These are phyloP conservation scores for Leishmania gerbilli DNA, from an alignment of 208 protist genomes.

Conservation along the genomic window DNA sequence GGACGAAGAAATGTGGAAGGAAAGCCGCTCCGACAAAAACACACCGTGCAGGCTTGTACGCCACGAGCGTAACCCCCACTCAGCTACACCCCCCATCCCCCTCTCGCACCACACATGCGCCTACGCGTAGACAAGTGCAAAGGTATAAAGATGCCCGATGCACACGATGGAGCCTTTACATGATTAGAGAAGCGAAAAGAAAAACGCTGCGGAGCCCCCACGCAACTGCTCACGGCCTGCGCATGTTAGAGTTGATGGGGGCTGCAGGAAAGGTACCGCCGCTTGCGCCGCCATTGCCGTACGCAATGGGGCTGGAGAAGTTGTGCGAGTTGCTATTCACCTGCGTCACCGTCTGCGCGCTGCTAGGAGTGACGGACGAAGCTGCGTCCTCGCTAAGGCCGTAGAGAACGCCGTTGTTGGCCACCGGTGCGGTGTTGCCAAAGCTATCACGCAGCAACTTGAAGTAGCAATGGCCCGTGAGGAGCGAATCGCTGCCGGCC, in stretches of 20 bases:
- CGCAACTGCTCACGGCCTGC: conserved; percentile 10
- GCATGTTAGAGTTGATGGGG: conserved; percentile 30
- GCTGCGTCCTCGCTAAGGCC: conserved; percentile 92
- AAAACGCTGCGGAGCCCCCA: neutral
- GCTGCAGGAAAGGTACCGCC: conserved; percentile 39
- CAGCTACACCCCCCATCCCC: neutral
- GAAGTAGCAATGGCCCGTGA: conserved; percentile 98
- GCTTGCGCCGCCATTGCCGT: conserved; percentile 14
- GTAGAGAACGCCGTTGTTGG: conserved; percentile 94
- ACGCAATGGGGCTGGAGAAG: conserved; percentile 43
- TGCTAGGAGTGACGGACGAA: conserved; percentile 77
- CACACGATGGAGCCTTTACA: neutral
- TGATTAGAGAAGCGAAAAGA: neutral
- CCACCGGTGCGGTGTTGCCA: conserved; percentile 80
- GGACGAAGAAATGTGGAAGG: neutral
- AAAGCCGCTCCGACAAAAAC: neutral
- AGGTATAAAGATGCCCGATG: neutral
- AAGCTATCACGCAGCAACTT: conserved; percentile 94
- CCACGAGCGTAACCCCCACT: neutral
- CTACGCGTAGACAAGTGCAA: neutral
- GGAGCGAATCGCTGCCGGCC: conserved; percentile 97
- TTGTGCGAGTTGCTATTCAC: conserved; percentile 33
- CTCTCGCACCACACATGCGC: neutral
- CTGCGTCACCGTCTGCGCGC: conserved; percentile 41
- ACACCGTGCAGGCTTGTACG: neutral